Evolutionary conservation across 371 early-diverging fungal genomes (phyloP), one percentile per base, ranked within the genome.

Genomic region (Haplosporangium sp.): DNA sequence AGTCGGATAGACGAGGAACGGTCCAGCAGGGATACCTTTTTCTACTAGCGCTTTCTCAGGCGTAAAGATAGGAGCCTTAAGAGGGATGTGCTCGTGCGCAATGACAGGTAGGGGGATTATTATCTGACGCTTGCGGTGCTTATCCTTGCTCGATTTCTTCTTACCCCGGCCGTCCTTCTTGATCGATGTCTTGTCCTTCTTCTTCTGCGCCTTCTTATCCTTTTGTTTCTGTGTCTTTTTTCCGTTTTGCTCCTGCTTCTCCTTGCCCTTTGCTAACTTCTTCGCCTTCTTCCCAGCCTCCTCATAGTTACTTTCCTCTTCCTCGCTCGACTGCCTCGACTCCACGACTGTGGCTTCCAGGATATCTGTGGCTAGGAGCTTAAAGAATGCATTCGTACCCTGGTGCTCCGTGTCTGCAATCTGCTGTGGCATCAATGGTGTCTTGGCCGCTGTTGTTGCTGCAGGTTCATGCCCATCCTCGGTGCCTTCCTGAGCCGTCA

Each of bases 331-430:
- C 12, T 37, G 55, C 21, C n/a, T 52, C 53, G 20, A 41, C 36
- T 62, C 62, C 51, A 52, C 51, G 3, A 38, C 45, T 9, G 23
- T 9, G 18, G 46, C 56, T 40, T 46, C 21, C 14, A 67, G 52
- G 12, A 65, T 18, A 13, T 65, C 53, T 1, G 48, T n/a, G 3
- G 66, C 57, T n/a, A 58, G 50, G 1, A 67, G 48, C 5, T 52
- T 48, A 55, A 67, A 67, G 48, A 67, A 67, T 10, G 67, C 67
- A n/a, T 60, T 60, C 7, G 61, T 60, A 7, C 67, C 60, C 38
- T 67, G 67, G 23, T 67, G 60, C 36, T 60, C 60, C 10, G 67
- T 67, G 48, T 60, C 67, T 23, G 59, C 55, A 18, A 60, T 67
- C 18, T 67, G 53, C 41, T 67, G 60, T 13, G 67, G 55, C 1